Conservation (phyloP, 2,329 filamentous ascomycete species). For the Aspergillus sojae region DNA sequence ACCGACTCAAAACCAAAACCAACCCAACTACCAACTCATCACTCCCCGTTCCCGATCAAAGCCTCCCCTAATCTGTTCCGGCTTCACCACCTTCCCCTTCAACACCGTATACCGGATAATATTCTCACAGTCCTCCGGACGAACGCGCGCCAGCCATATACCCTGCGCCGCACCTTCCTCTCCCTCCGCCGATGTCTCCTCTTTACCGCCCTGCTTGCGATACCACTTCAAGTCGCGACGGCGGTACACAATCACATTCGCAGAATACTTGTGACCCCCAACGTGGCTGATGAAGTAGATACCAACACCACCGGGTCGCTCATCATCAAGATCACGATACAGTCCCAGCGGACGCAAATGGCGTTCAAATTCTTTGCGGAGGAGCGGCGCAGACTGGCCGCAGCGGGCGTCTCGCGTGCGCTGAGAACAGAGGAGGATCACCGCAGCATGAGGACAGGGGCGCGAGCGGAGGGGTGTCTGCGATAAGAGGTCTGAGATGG, state of each 20-base stretch:
- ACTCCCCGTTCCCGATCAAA: conserved; percentile 82
- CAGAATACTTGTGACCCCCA: conserved; percentile 93
- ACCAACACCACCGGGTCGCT: conserved; percentile 85
- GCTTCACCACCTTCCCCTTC: conserved; percentile 93
- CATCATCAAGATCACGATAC: conserved; percentile 84
- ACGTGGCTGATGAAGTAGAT: conserved; percentile 97
- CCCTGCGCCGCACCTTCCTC: conserved; percentile 74
- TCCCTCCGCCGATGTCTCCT: conserved; percentile 36
- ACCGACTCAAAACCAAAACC: not conserved
- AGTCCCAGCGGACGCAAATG: conserved; percentile 83
- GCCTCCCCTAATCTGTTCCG: conserved; percentile 80
- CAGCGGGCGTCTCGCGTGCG: conserved; percentile 92
- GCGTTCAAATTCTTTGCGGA: conserved; percentile 86
- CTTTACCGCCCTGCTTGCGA: conserved; percentile 22
- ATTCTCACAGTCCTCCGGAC: conserved; percentile 89
- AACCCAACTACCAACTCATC: conserved; percentile 73
- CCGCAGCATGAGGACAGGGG: conserved; percentile 76
- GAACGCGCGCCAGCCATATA: conserved; percentile 86
- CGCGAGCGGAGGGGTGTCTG: conserved; percentile 56
- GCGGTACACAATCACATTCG: conserved; percentile 92
- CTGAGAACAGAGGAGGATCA: conserved; percentile 93
- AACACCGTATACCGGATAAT: conserved; percentile 85
- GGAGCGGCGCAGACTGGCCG: conserved; percentile 86
- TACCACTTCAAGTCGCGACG: conserved; percentile 51
- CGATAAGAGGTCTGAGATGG: conserved; percentile 28